Evolutionary conservation across 345 rosid genomes (phyloP), one percentile per base, ranked within the genome.

Genomic region (Salix exigua): DNA sequence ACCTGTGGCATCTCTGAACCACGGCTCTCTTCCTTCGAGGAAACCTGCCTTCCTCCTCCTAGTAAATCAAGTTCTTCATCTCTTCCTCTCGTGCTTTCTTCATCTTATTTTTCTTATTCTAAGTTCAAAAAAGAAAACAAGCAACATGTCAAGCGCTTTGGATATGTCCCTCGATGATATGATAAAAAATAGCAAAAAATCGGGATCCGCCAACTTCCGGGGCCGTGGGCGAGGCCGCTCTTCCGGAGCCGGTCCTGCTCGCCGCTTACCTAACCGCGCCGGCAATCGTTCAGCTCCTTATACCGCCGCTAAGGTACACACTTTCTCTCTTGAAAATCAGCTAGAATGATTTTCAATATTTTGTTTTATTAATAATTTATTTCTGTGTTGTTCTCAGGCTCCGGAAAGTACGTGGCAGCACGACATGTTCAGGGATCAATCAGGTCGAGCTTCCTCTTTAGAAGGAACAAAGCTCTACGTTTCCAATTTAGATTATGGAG

Each of bases 141-240:
- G 5, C 25, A 72, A 84, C 25, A 96, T 96, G 99, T 74, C 98
- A 51, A 88, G 88, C 85, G 89, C 95, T 73, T 88, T 96, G 83
- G 97, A 96, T 75, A 92, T 92, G 97, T 90, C 99, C 65, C 97
- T 96, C 64, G 99, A 96, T 63, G 99, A 96, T 71, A 87, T 96
- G 86, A 96, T 96, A 80, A 92, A 92, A 84, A 89, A 70, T 82
- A 92, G 84, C 84, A 92, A 89, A 37, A 91, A 89, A 80, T 85
- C 98, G 35, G 87, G 91, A 86, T 87, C 94, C 78, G 85, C 84
- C 33, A 81, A 78, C 80, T 82, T 83, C 51, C 74, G 94, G 0
- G 89, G 89, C 46, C 82, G 88, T 1, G 90, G 96, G 65, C 85
- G 92, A 37, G 90, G 89, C 65, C 77, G 88, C 40, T 18, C 31